Evolutionary conservation across 768 basidiomycete genomes (phyloP).

Genomic region (Mycena kentingensis): DNA sequence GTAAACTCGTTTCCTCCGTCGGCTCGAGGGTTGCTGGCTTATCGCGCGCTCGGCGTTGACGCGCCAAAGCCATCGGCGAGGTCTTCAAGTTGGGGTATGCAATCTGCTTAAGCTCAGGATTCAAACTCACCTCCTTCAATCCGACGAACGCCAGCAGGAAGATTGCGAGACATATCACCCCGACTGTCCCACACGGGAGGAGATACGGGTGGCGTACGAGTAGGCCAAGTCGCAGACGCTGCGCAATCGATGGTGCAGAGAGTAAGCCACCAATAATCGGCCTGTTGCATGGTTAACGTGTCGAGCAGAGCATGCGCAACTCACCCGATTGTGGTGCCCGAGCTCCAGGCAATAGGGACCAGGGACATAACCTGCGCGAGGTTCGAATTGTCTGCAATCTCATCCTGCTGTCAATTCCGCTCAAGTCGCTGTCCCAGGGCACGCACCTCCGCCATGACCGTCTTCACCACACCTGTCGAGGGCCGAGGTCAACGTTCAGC

Average conservation of each 20-base stretch:
- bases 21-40: conserved; percentile 10
- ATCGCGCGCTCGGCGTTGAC: conserved; percentile 4
- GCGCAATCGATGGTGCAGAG: conserved; percentile 33
- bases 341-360: conserved; percentile 32
- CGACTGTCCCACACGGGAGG: conserved; percentile 31
- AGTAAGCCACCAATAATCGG: conserved; percentile 38
- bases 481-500: too few species aligned
- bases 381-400: conserved; percentile 33
- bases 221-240: conserved; percentile 30
- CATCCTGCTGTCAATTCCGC: neutral
- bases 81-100: conserved; percentile 8
- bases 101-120: neutral
- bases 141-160: conserved; percentile 24
- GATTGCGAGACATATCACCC: conserved; percentile 20
- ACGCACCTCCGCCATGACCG: conserved; percentile 34
- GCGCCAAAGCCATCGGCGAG: conserved; percentile 13
- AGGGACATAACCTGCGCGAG: conserved; percentile 31
- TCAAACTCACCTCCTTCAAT: conserved; percentile 30
- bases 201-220: conserved; percentile 33
- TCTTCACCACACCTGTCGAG: conserved; percentile 28
- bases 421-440: conserved; percentile 1
- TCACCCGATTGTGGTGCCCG: conserved; percentile 31
- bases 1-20: conserved; percentile 5
- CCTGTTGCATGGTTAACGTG: conserved; percentile 11
- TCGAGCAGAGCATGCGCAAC: neutral